Evolutionary conservation across 805 yeast genomes (phyloP).

Genomic region (Ogataea parapolymorpha): DNA sequence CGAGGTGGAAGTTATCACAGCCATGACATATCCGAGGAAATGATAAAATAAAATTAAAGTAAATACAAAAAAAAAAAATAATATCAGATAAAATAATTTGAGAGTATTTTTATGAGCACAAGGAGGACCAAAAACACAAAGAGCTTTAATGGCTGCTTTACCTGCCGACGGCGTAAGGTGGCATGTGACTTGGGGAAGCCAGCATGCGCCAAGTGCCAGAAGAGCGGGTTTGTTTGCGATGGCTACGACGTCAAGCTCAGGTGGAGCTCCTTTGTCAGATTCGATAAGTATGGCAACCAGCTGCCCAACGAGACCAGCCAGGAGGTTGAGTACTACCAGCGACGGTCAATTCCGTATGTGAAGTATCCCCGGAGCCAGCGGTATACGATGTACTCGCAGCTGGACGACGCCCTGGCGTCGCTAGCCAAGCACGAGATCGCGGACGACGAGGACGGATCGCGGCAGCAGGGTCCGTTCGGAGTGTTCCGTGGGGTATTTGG

Average conservation of each 20-base stretch:
- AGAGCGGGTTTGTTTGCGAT: conserved; percentile 65
- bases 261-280: conserved; percentile 64
- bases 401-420: conserved; percentile 64
- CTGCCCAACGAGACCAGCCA: conserved; percentile 31
- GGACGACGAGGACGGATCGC: conserved; percentile 31
- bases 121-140: conserved; percentile 45
- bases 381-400: conserved; percentile 74
- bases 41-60: not conserved
- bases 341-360: conserved; percentile 73
- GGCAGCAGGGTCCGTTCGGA: conserved; percentile 71
- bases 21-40: conserved; percentile 4
- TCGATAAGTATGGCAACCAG: conserved; percentile 45
- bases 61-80: not conserved
- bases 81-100: not conserved
- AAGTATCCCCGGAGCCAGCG: conserved; percentile 55
- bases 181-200: conserved; percentile 78
- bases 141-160: conserved; percentile 85
- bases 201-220: conserved; percentile 64
- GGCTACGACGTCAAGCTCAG: conserved; percentile 80
- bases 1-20: conserved; percentile 28
- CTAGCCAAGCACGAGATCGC: conserved; percentile 48
- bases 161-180: conserved; percentile 77
- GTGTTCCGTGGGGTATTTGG: conserved; percentile 54
- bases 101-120: not conserved
- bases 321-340: conserved; percentile 54